A percentile compares a stretch with the other conserved stretches of the same genome.
Conservation (phyloP, 192 early-diverging fungal species). For the Coemansia sp. region DNA sequence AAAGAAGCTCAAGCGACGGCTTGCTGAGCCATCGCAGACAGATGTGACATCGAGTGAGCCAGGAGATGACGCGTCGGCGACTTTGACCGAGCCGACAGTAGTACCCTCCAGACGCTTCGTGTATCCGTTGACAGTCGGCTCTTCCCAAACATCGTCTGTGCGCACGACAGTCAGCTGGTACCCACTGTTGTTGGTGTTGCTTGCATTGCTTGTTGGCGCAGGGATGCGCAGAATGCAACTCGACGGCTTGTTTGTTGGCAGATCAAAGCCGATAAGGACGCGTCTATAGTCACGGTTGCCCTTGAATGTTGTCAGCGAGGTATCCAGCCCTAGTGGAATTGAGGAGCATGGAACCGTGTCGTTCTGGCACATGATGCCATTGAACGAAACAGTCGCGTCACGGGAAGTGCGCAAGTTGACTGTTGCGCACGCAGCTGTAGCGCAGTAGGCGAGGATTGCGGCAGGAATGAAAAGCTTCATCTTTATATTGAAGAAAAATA, state of each 20-base stretch:
- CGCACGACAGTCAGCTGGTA: conserved; percentile 22
- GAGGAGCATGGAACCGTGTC: conserved; percentile 32
- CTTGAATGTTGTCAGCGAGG: conserved; percentile 27
- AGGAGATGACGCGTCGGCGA: neutral
- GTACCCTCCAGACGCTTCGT: conserved; percentile 31
- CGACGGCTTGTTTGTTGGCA: conserved; percentile 21
- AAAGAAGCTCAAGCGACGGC: conserved; percentile 42
- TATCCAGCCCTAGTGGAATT: conserved; percentile 23
- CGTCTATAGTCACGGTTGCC: conserved; percentile 53
- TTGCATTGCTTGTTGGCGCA: conserved; percentile 12
- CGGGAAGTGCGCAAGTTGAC: conserved; percentile 21
- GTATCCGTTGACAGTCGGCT: conserved; percentile 35
- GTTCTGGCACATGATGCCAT: conserved; percentile 37
- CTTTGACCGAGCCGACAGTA: conserved; percentile 11
- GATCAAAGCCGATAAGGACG: conserved; percentile 46
- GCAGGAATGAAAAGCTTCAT: conserved; percentile 1
- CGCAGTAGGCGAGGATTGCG: neutral
- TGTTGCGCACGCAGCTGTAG: neutral
- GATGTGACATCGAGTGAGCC: conserved; percentile 25
- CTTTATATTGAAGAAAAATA: neutral
- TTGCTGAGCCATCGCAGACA: conserved; percentile 23
- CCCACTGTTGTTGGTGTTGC: neutral
- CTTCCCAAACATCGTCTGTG: conserved; percentile 49
- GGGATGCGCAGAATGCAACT: conserved; percentile 37
- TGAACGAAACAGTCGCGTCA: conserved; percentile 33